Base-by-base conservation (phyloP, 2,329 filamentous ascomycete species). In the Colletotrichum brevisporum region DNA sequence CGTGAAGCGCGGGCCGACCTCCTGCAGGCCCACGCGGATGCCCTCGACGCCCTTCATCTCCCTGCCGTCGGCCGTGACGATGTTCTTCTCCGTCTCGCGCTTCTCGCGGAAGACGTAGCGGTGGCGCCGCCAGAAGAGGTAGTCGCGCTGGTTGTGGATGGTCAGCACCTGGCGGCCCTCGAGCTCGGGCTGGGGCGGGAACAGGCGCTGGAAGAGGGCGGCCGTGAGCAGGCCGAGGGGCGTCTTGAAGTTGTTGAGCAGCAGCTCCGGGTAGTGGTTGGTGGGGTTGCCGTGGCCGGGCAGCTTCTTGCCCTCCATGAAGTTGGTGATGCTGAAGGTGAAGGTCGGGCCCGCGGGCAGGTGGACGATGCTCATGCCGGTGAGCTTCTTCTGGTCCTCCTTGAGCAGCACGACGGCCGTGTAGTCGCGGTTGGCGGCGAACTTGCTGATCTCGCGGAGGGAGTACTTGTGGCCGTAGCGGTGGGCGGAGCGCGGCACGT, bases 171-270 rank as follows among this genome's bases (percentile, higher is more conserved):
- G 95, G 26, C 95, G 86, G 5, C 95, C 95, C 73, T 92, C 87
- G 6, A 98, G 84, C 75, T 98, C 94, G 0, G 96, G 95, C 51
- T 90, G 88, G 0, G 91, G 88, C 0, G 95, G 96, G 80, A 70
- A 70, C 31, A 97, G 81, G 0, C 88, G 90, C 71, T 92, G 88
- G 83, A 99, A 96, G 1, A 98, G 84, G 75, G 94, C 91, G 9
- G 95, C 95, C 0, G 95, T 94, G 47, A 98, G 84, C 10, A 97
- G 85, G 82, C 96, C 96, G 2, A 99, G 86, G 0, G 95, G 94
- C 0, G 96, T 99, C 75, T 93, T 92, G 85, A 99, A 99, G 78
- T 96, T 95, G 81, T 98, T 98, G 59, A 98, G 86, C 43, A 97
- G 78, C 87, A 98, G 85, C 81, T 98, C 95, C 1, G 95, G 94